These are phyloP conservation scores for Heliamphora exappendiculata DNA, from an alignment of 148 eudicot species.

Conservation along the genomic window DNA sequence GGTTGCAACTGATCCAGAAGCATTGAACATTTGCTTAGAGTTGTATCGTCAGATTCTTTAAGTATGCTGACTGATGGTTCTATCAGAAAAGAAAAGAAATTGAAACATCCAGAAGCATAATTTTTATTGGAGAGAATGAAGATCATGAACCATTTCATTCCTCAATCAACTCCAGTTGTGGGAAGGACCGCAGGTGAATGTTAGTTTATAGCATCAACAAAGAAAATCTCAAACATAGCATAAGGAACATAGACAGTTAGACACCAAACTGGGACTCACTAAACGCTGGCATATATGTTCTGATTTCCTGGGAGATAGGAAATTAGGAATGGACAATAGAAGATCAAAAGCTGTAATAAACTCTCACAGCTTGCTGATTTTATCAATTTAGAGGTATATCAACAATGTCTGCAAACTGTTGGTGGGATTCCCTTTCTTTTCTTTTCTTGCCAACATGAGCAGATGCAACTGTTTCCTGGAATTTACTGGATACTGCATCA, in stretches of 20 bases:
- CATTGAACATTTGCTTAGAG: not conserved
- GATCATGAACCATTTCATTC: not conserved
- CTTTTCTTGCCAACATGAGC: not conserved
- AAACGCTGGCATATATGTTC: not conserved
- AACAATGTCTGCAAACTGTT: not conserved
- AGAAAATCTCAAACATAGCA: not conserved
- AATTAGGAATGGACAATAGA: not conserved
- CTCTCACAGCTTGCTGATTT: not conserved
- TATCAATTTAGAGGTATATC: not conserved
- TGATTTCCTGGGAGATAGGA: not conserved
- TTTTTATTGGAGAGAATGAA: not conserved
- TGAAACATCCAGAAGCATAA: not conserved
- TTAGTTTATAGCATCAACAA: too few species aligned
- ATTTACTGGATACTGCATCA: not conserved
- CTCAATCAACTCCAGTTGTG: not conserved
- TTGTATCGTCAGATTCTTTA: not conserved
- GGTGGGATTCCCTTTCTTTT: not conserved
- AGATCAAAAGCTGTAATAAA: not conserved
- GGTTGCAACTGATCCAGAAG: not conserved
- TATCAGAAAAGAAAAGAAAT: not conserved
- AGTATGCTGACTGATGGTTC: not conserved
- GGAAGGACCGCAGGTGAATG: not conserved
- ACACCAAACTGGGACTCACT: not conserved
- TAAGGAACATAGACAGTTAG: not conserved
- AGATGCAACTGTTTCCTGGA: not conserved